Evolutionary conservation across 441 rosid species (phyloP).

Genomic region (Gossypium trilobum): DNA sequence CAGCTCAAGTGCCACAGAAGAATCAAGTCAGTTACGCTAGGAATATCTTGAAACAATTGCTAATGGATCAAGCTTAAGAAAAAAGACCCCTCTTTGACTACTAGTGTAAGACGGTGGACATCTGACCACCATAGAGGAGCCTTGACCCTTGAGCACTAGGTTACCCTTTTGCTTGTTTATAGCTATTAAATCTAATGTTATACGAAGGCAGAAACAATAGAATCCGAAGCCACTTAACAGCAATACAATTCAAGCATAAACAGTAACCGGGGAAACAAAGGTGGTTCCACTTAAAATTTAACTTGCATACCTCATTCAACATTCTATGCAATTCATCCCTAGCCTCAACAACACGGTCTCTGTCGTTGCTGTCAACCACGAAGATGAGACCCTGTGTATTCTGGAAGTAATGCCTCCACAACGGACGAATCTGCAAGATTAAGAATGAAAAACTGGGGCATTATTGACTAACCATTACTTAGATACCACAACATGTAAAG

Average conservation of each 20-base stretch:
- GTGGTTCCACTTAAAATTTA: constrained; percentile 5
- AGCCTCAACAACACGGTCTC: constrained; percentile 78
- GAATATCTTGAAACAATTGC: neutral
- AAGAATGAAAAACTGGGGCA: neutral
- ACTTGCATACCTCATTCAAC: constrained; percentile 57
- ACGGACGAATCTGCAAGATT: constrained; percentile 57
- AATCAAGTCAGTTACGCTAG: neutral
- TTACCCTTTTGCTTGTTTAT: neutral
- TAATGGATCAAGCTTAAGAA: neutral
- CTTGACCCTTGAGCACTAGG: neutral
- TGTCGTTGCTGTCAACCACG: constrained; percentile 79
- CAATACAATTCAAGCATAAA: neutral
- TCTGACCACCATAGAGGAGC: neutral
- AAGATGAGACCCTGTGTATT: constrained; percentile 79
- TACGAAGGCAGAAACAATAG: neutral
- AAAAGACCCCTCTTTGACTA: neutral
- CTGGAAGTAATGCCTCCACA: constrained; percentile 84
- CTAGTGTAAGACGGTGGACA: neutral
- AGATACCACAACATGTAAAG: neutral
- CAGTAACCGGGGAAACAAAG: neutral
- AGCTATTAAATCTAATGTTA: neutral
- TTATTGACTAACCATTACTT: neutral
- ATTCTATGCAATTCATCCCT: constrained; percentile 78
- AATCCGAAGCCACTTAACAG: neutral
- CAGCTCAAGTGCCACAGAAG: neutral